Percentiles rank a stretch among this genome's conserved stretches.
Evolutionary conservation across 345 rosid species (phyloP).

Genomic region (Streptanthus diversifolius): DNA sequence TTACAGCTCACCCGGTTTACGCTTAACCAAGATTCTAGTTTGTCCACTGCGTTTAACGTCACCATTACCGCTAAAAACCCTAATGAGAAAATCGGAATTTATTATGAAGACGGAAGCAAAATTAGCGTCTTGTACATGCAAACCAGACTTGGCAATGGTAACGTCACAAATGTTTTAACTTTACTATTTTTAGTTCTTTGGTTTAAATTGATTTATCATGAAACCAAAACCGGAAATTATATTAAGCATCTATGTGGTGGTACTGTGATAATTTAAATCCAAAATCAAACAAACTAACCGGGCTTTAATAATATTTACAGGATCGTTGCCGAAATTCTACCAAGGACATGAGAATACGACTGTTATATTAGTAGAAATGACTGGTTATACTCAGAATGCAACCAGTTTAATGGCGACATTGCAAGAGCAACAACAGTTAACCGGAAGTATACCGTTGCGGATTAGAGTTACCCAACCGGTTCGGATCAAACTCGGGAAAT

Average conservation of each 20-base stretch:
- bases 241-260: no score
- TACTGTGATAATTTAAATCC: no score
- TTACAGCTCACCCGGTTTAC: constrained; percentile 53
- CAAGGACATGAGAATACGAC: constrained; percentile 91
- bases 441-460: constrained; percentile 57
- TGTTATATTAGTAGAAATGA: constrained; percentile 47
- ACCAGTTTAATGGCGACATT: constrained; percentile 36
- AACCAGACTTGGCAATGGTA: constrained; percentile 48
- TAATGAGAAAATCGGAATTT: constrained; percentile 70
- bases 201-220: no score
- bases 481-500: constrained; percentile 64
- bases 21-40: constrained; percentile 40
- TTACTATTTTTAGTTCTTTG: no score
- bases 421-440: constrained; percentile 40
- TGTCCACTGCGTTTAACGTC: constrained; percentile 54
- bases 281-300: no score
- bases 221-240: no score
- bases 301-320: constrained; percentile 13
- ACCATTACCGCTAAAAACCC: constrained; percentile 69
- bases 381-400: constrained; percentile 56
- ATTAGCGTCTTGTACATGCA: constrained; percentile 54
- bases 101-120: constrained; percentile 76
- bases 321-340: constrained; percentile 80
- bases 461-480: constrained; percentile 76
- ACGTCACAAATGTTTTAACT: neutral